Base-by-base conservation (phyloP, 139 green algal genomes). In the Tetradesmus lagerheimii region DNA sequence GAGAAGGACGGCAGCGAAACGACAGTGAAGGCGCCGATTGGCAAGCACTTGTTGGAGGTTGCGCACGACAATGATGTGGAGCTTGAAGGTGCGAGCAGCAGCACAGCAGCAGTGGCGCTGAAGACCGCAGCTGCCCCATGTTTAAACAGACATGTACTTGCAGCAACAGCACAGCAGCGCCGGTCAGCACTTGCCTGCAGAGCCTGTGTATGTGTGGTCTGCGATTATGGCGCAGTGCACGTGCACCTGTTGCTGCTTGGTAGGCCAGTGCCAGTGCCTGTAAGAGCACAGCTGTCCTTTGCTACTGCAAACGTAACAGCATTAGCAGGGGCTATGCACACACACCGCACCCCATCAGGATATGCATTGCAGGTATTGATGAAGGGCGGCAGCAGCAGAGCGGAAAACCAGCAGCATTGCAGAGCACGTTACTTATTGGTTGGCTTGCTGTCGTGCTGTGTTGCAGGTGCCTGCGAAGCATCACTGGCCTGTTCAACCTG, bases 51-150 rank as follows among this genome's bases (percentile, higher is more conserved):
- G 53, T 92, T 99, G 45, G 96, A 99, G 89, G 94, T 97, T 14
- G 98, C 98, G 11, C 98, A 99, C 90, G 93, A 96, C 1, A 99
- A 99, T 80, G 97, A 99, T n/a, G 96, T 99, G 31, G 98, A 99
- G 83, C 93, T 99, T 2, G 98, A 99, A 95, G 98, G 97, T 97
- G 85, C 37, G 90, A 41, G 83, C n/a, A 4, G 16, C 8, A 31
- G 37, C 80, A 27, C 35, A 81, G 75, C 75, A 38, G 75, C 35
- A 81, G 18, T 12, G 15, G 43, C 43, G 34, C 25, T 93, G 2
- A 1, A 71, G 25, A 5, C 57, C n/a, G n/a, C n/a, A n/a, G n/a
- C n/a, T n/a, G n/a, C n/a, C n/a, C n/a, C n/a, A n/a, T n/a, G n/a
- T n/a, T n/a, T n/a, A n/a, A n/a, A n/a, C n/a, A n/a, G n/a, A n/a